Conservation (phyloP, 805 yeast genomes). For the Kuraishia molischiana region DNA sequence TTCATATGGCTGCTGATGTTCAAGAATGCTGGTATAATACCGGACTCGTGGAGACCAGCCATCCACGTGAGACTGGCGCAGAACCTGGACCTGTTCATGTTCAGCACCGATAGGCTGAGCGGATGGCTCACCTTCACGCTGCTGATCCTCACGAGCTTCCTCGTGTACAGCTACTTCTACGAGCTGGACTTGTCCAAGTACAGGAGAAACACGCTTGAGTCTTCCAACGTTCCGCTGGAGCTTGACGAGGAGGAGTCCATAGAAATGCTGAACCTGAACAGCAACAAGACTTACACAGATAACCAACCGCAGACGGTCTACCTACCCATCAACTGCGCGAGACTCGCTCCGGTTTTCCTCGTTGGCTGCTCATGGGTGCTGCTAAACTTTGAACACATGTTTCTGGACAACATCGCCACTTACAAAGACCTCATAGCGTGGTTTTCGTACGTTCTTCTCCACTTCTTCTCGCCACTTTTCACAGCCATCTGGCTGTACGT, state of each 20-base stretch:
- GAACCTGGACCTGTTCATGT: constrained; percentile 30
- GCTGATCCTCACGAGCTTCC: constrained; percentile 5
- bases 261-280: neutral
- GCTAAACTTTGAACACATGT: constrained; percentile 35
- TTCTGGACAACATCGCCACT: constrained; percentile 26
- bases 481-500: constrained; percentile 55
- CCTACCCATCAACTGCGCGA: constrained; percentile 15
- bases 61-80: constrained; percentile 39
- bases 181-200: constrained; percentile 2
- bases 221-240: neutral
- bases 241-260: constrained; percentile 4
- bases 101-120: constrained; percentile 12
- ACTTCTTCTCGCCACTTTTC: constrained; percentile 49
- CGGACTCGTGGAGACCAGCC: constrained; percentile 40
- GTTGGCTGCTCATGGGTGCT: constrained; percentile 36
- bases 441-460: constrained; percentile 53
- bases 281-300: neutral
- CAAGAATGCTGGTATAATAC: constrained; percentile 50
- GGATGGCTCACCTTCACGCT: constrained; percentile 13
- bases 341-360: constrained; percentile 27
- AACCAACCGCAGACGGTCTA: constrained; percentile 3
- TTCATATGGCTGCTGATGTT: constrained; percentile 46
- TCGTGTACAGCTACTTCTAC: constrained; percentile 12
- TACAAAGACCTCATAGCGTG: constrained; percentile 48
- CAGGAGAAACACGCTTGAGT: neutral